Percentiles rank a stretch among this genome's conserved stretches.
Conservation (phyloP, 148 eudicot genomes). For the Cornus suecica region DNA sequence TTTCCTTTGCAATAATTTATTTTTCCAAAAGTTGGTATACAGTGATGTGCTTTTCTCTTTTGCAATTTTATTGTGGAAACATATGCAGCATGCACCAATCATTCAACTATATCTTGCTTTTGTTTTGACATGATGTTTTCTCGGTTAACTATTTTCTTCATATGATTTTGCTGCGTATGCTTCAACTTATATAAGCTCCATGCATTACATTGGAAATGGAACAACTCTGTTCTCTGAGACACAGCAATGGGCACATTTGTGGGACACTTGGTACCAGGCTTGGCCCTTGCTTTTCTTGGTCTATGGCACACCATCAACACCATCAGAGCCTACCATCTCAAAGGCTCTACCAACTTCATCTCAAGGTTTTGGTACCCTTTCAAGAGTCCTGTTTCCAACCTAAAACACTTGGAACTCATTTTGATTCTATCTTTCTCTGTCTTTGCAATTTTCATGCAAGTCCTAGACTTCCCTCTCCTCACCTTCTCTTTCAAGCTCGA, state of each 20-base stretch:
- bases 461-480: slow-evolving; percentile 44
- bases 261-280: slow-evolving; percentile 79
- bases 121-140: slow-evolving; percentile 1
- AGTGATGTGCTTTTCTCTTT: background rate
- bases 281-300: slow-evolving; percentile 65
- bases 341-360: slow-evolving; percentile 41
- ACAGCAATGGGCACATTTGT: slow-evolving; percentile 71
- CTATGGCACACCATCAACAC: slow-evolving; percentile 66
- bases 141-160: background rate
- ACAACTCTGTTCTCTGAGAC: background rate
- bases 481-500: slow-evolving; percentile 48
- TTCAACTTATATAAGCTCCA: slow-evolving; percentile 26
- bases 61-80: slow-evolving; percentile 35
- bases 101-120: slow-evolving; percentile 20
- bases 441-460: slow-evolving; percentile 49
- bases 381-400: slow-evolving; percentile 25
- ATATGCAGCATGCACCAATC: slow-evolving; percentile 44
- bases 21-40: background rate
- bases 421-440: slow-evolving; percentile 55
- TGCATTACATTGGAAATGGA: slow-evolving; percentile 9
- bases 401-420: slow-evolving; percentile 59
- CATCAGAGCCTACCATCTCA: slow-evolving; percentile 39
- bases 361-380: slow-evolving; percentile 65
- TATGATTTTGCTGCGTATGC: background rate
- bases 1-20: slow-evolving; percentile 1